Evolutionary conservation across 495 filamentous ascomycete genomes (phyloP).

Genomic region (Aspergillus nidulans): DNA sequence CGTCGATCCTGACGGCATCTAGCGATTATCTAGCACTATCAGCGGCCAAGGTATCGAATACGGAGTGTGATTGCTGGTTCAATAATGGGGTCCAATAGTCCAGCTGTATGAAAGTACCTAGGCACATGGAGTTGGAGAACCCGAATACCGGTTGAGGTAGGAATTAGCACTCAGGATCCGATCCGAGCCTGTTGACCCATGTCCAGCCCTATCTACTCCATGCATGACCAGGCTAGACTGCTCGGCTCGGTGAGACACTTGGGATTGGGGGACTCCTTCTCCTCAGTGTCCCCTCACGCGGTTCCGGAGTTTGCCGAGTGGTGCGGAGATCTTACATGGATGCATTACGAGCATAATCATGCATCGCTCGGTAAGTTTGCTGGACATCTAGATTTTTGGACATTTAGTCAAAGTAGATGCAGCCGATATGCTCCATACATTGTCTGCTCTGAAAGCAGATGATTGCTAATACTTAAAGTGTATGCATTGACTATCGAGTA

Average conservation of each 20-base stretch:
- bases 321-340: background rate
- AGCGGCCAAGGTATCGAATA: background rate
- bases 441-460: too few species aligned
- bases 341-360: background rate
- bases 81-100: background rate
- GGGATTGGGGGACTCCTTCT: background rate
- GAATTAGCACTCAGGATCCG: background rate
- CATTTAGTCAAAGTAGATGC: too few species aligned
- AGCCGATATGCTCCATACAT: too few species aligned
- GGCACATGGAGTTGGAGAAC: background rate
- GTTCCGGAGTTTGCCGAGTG: conserved; percentile 14
- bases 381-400: too few species aligned
- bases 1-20: background rate
- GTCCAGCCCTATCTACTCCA: background rate
- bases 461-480: too few species aligned
- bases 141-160: background rate
- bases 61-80: background rate
- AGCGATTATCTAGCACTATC: background rate
- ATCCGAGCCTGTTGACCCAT: background rate
- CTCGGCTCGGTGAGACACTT: background rate
- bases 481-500: background rate
- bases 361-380: too few species aligned
- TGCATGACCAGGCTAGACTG: background rate
- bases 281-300: background rate
- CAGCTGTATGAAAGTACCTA: too few species aligned